Evolutionary conservation across 176 grass and related monocot species (phyloP).

Genomic region (Musa beccarii): DNA sequence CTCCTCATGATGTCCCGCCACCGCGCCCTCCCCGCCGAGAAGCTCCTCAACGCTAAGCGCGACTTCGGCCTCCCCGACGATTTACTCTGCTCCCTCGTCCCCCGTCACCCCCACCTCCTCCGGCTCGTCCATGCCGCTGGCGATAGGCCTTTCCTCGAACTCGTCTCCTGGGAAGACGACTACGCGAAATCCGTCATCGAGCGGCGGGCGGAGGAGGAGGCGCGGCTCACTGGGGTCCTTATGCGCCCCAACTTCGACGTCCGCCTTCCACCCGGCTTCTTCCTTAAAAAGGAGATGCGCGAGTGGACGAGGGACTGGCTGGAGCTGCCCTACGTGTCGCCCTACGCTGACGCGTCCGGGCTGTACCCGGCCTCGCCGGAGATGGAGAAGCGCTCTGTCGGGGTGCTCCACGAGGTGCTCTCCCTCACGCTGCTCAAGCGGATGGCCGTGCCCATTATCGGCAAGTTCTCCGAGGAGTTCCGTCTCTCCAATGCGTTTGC

Average conservation of each 20-base stretch:
- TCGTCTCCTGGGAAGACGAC: constrained; percentile 55
- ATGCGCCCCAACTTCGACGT: constrained; percentile 63
- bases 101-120: constrained; percentile 42
- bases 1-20: constrained; percentile 81
- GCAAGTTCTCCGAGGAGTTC: constrained; percentile 72
- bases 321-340: constrained; percentile 69
- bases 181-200: constrained; percentile 59
- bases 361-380: constrained; percentile 36
- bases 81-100: constrained; percentile 57
- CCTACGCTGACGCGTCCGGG: constrained; percentile 37
- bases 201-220: constrained; percentile 60
- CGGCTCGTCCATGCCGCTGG: constrained; percentile 37
- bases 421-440: constrained; percentile 55
- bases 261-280: constrained; percentile 61
- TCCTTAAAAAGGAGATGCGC: constrained; percentile 78
- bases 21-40: constrained; percentile 43
- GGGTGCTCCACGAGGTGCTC: constrained; percentile 67
- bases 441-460: constrained; percentile 52
- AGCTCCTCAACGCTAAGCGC: constrained; percentile 54
- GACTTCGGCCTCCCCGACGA: constrained; percentile 81
- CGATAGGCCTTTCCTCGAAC: constrained; percentile 42
- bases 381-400: constrained; percentile 73
- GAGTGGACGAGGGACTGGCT: constrained; percentile 88
- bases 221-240: constrained; percentile 36
- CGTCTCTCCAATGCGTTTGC: constrained; percentile 58